Percentiles rank a stretch among this genome's conserved stretches.
Evolutionary conservation across 2,329 filamentous ascomycete genomes (phyloP).

Genomic region (Botrytis fabae): DNA sequence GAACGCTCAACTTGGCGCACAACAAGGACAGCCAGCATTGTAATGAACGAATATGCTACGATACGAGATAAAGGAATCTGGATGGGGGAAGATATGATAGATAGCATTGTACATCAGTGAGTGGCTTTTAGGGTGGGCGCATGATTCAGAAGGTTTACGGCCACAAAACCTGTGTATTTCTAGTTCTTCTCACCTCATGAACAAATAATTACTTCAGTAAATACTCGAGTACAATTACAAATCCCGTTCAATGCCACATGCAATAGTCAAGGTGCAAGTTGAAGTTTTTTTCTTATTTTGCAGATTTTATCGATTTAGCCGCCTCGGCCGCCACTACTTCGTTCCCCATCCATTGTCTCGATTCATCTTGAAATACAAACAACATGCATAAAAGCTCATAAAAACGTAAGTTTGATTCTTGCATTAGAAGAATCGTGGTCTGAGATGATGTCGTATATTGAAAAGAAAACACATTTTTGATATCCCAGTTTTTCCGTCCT

Average conservation of each 20-base stretch:
- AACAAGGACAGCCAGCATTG: conserved; percentile 38
- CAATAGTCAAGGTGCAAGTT: neutral
- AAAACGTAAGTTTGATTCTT: neutral
- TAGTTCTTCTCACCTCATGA: conserved; percentile 40
- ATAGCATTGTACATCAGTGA: conserved; percentile 36
- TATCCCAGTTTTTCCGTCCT: neutral
- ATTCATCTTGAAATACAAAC: neutral
- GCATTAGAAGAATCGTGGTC: neutral
- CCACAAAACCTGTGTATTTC: conserved; percentile 38
- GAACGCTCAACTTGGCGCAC: conserved; percentile 36
- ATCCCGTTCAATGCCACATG: conserved; percentile 5
- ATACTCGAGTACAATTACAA: conserved; percentile 16
- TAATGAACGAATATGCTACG: conserved; percentile 31
- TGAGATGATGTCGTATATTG: neutral
- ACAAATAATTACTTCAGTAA: conserved; percentile 21
- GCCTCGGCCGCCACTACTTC: conserved; percentile 20
- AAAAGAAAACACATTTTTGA: neutral
- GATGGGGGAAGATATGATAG: conserved; percentile 28
- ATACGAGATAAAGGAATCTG: conserved; percentile 20
- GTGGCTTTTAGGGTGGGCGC: conserved; percentile 29
- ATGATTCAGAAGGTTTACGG: conserved; percentile 31
- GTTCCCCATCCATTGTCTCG: neutral
- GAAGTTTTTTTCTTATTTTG: conserved; percentile 11
- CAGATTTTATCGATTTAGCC: conserved; percentile 10
- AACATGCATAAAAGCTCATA: neutral